phyloP scores from a whole-genome alignment of 148 eudicot genomes.

The Chenopodium quinoa region DNA sequence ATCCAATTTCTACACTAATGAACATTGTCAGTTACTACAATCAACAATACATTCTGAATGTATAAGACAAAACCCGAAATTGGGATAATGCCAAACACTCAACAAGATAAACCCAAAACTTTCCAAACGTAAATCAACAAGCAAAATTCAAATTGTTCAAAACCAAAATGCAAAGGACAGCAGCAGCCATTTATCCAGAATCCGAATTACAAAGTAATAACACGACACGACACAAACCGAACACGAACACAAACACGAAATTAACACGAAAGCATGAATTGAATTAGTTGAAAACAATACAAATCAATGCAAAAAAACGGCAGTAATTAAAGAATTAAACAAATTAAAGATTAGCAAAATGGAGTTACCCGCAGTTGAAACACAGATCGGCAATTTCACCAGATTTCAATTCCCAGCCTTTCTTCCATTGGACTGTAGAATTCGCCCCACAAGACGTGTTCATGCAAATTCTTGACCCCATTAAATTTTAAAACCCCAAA shows the following conservation, averaged over 20 bases:
- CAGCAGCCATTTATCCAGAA: background rate
- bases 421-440: conserved; percentile 58
- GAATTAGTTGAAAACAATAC: background rate
- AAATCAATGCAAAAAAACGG: conserved; percentile 2
- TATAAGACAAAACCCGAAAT: background rate
- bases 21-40: background rate
- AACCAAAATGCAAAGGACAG: background rate
- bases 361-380: conserved; percentile 68
- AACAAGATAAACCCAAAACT: background rate
- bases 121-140: background rate
- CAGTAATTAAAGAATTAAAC: background rate
- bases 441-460: conserved; percentile 59
- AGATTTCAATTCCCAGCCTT: conserved; percentile 79
- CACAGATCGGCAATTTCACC: conserved; percentile 78
- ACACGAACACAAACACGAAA: background rate
- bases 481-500: conserved; percentile 20
- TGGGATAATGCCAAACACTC: background rate
- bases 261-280: background rate
- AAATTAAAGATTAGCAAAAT: background rate
- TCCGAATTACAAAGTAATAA: background rate
- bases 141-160: background rate
- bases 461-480: conserved; percentile 82
- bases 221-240: background rate
- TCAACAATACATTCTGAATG: background rate
- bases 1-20: background rate